Evolutionary conservation across 768 basidiomycete species (phyloP), one percentile per base, ranked within the genome.

Genomic region (Trametes cinnabarina): DNA sequence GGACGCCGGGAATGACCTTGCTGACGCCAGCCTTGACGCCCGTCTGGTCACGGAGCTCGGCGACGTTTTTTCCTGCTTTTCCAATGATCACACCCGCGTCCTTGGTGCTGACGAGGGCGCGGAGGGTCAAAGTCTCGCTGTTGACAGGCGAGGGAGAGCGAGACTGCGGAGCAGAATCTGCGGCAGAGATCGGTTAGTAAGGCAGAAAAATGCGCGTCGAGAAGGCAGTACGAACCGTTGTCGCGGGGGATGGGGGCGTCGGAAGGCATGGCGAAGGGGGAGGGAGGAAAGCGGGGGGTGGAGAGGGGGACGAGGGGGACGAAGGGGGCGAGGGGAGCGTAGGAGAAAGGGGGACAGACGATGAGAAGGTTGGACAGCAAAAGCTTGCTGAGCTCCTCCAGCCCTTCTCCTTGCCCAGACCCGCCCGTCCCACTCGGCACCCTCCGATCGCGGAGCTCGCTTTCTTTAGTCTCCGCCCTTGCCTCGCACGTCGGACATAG

Each of bases 1-100:
- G 94, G 59, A 99, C 94, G 68, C 97, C 97, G 55, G 88, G 86
- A 58, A 96, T 94, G 80, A 98, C 96, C 74, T 97, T 98, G 82
- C 90, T 94, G 74, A 99, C 97, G 71, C 97, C 97, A 62, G 97
- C 95, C 76, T 94, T 98, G 77, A 97, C 95, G 64, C 91, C 94
- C 42, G 94, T 96, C 68, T 92, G 88, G 65, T 96, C 92, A 61
- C 97, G 84, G 68, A 99, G 83, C 74, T 95, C 92, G 62, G 96
- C 96, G 69, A 99, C 96, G 70, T 98, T 98, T 79, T 94, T 93
- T 57, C 97, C 97, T 50, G 81, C 94, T 69, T 93, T 97, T 64
- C 96, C 94, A 66, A 98, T 98, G 74, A 97, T 95, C 69, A 98
- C 87, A 65, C 95, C 95, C 53, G 93, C 94, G 73, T 98, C 95